A percentile compares a stretch with the other conserved stretches of the same genome.
phyloP scores from a whole-genome alignment of 2,329 filamentous ascomycete species.

The Chrysosporium keratinophilum region DNA sequence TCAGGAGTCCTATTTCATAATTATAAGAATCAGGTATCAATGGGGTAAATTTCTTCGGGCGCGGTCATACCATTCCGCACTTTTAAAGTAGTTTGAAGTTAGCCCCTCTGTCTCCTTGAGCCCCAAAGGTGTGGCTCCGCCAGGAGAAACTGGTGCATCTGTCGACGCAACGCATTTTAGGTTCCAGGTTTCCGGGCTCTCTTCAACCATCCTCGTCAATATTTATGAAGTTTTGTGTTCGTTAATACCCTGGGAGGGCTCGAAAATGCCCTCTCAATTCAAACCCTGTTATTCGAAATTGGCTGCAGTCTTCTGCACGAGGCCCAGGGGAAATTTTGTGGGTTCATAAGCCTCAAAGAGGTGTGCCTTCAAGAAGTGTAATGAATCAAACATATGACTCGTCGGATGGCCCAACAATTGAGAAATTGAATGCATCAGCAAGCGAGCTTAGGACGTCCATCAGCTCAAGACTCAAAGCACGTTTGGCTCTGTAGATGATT shows the following conservation, averaged over 20 bases:
- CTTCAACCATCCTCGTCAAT: neutral
- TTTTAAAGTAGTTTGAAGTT: constrained; percentile 35
- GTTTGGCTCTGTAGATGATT: no score
- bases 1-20: constrained; percentile 39
- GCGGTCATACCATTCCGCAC: constrained; percentile 35
- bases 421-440: no score
- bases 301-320: no score
- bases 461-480: no score
- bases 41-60: neutral
- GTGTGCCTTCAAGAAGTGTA: no score
- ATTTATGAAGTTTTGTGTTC: neutral
- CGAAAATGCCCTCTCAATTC: neutral
- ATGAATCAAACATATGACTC: no score
- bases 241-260: neutral
- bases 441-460: no score
- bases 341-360: no score
- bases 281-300: neutral
- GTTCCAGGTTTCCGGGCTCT: neutral
- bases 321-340: no score
- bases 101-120: neutral
- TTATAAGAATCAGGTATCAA: constrained; percentile 2
- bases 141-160: neutral
- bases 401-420: no score
- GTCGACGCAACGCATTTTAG: constrained; percentile 14
- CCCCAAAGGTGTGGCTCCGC: neutral